Evolutionary conservation across 495 filamentous ascomycete genomes (phyloP), one percentile per base, ranked within the genome.

Genomic region (Penicillium arizonense): DNA sequence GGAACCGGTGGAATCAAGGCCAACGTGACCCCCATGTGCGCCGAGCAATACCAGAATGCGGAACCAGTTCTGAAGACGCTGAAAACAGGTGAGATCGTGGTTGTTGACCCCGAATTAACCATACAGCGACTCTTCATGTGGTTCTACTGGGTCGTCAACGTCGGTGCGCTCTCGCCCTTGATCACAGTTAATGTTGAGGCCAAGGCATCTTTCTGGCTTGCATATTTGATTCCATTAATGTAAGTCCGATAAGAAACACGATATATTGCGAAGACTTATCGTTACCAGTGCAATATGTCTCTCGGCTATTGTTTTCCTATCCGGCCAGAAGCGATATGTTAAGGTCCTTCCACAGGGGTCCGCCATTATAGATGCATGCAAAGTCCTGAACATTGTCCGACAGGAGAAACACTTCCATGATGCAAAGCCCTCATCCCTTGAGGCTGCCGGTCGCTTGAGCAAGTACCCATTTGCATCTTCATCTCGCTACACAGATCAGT

Each of bases 21-120:
- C 50, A 83, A 82, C 42, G 78, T 85, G 36, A 81, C 77, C 12
- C 82, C 82, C 4, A 66, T 82, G 69, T 55, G 60, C n/a, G 58
- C 58, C 14, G 62, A 65, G 26, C 43, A 87, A 80, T 37, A 84
- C 28, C 68, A 67, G 37, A 56, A 55, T 54, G 41, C 57, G 54
- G 28, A 69, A 54, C 53, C 59, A 34, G 36, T 62, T 4, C 58
- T 81, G 21, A 63, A 65, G 35, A 75, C 71, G 1, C 58, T 76
- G 5, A 59, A 70, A 21, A 67, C 56, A 20, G 83, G 83, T 42
- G 80, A 85, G 56, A 69, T 76, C 20, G 83, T 87, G 32, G 80
- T 88, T 53, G 70, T 86, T 8, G 83, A 87, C 44, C 84, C 82
- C 1, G 73, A 76, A 20, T 66, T 86, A n/a, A 88, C 85, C 8